Evolutionary conservation across 2,329 filamentous ascomycete genomes (phyloP), one percentile per base, ranked within the genome.

Genomic region (Nemania sp.): DNA sequence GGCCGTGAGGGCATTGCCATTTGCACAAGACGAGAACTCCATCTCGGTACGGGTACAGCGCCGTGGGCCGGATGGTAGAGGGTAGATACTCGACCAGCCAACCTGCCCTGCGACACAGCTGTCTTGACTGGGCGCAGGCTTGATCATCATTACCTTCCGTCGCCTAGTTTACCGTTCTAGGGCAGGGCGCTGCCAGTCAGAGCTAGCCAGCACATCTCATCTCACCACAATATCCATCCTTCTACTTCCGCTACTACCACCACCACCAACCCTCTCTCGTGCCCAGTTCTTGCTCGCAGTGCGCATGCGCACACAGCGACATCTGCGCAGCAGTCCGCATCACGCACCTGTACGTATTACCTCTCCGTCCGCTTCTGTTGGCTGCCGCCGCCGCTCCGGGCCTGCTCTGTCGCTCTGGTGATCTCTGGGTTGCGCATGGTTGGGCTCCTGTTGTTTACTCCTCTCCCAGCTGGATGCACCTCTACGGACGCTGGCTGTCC

Each of bases 391-490:
- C 20, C 19, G 24, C 40, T 34, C 40, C 19, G 15, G 17, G 40
- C 20, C 15, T 42, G 31, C 22, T 22, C 41, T 23, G 19, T 12
- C n/a, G 41, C n/a, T 26, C 33, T 20, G 41, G 39, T 31, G 30
- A 36, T 28, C 31, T 41, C 40, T 39, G 34, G 39, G 54, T 52
- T 61, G 56, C 52, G 55, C 49, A 30, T 49, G n/a, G 56, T 56
- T 54, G 42, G 58, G 49, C 52, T 49, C 40, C 52, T 24, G 37
- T 44, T 50, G 46, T 55, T 55, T 49, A 46, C 52, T 52, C 51
- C 52, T 59, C 60, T 30, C 41, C 53, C 46, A 52, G 48, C 53
- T 54, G 36, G 56, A 57, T 55, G 60, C 60, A 65, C 57, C 60
- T 60, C 39, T 19, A 33, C 49, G 60, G 56, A 11, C 26, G 26